A percentile compares a stretch with the other conserved stretches of the same genome.
phyloP scores from a whole-genome alignment of 176 grass and related monocot species.

The Lolium perenne region DNA sequence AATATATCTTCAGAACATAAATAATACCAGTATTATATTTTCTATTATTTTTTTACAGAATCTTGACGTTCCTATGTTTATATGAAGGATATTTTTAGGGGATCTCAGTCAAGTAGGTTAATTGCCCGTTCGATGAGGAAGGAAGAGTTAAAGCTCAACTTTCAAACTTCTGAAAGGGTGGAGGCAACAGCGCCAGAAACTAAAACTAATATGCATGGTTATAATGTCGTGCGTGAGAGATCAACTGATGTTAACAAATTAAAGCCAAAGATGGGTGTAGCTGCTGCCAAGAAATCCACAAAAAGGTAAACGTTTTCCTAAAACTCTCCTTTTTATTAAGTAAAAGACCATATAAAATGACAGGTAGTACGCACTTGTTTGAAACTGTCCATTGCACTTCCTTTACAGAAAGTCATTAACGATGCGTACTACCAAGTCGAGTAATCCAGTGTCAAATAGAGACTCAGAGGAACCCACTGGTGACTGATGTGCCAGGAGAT shows the following conservation, averaged over 20 bases:
- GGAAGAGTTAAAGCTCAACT: constrained; percentile 10
- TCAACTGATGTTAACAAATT: constrained; percentile 3
- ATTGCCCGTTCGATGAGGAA: neutral
- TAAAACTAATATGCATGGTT: neutral
- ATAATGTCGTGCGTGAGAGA: constrained; percentile 8
- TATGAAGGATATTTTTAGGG: constrained; percentile 24
- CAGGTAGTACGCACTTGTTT: neutral
- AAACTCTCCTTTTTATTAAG: neutral
- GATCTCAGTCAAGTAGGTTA: constrained; percentile 22
- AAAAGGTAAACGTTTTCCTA: constrained; percentile 27
- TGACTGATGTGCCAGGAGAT: constrained; percentile 21
- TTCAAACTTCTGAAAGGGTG: neutral
- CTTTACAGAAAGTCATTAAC: constrained; percentile 21
- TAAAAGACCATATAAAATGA: neutral
- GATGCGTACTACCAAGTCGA: neutral
- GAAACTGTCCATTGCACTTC: constrained; percentile 9
- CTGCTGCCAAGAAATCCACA: constrained; percentile 15
- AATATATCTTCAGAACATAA: constrained; percentile 14
- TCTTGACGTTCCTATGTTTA: constrained; percentile 22
- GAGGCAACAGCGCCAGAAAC: constrained; percentile 5
- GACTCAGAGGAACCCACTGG: constrained; percentile 16
- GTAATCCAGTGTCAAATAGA: neutral
- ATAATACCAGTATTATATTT: neutral
- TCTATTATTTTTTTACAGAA: constrained; percentile 11
- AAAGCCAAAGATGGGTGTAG: constrained; percentile 29